A percentile compares a stretch with the other conserved stretches of the same genome.
phyloP scores from a whole-genome alignment of 768 basidiomycete species.

The Podaxis sp. region DNA sequence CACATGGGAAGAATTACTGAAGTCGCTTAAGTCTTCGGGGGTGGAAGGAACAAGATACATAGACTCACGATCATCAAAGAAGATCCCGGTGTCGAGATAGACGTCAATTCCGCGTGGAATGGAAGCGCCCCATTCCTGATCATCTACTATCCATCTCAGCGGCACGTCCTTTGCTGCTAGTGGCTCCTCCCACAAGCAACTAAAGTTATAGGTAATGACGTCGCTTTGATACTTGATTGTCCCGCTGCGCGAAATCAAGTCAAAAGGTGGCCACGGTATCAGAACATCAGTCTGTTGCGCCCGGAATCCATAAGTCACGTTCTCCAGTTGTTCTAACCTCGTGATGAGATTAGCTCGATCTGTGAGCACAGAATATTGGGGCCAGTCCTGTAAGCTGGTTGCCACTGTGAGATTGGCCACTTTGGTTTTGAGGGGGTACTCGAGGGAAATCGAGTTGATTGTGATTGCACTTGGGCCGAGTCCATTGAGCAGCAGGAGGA shows the following conservation, averaged over 20 bases:
- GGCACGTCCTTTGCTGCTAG: neutral
- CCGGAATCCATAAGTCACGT: neutral
- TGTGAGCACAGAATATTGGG: neutral
- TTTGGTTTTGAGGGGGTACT: neutral
- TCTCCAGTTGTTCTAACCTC: conserved; percentile 3
- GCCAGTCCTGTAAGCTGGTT: neutral
- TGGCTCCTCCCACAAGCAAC: conserved; percentile 3
- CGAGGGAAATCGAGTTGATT: neutral
- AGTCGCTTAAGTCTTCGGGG: neutral
- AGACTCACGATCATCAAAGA: neutral
- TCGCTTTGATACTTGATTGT: conserved; percentile 8
- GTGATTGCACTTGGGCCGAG: conserved; percentile 5
- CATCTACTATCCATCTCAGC: neutral
- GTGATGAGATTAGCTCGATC: conserved; percentile 1
- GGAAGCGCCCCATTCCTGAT: neutral
- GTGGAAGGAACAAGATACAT: neutral
- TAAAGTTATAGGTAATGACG: conserved; percentile 1
- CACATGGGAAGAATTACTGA: neutral
- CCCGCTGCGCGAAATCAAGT: neutral
- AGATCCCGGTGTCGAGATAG: neutral
- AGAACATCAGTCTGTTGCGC: neutral
- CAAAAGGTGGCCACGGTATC: conserved; percentile 4
- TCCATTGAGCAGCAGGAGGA: neutral
- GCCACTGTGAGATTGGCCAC: conserved; percentile 10
- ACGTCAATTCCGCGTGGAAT: neutral